These are phyloP conservation scores for Penicillium sclerotiorum DNA, from an alignment of 2,329 filamentous ascomycete genomes.

Conservation along the genomic window DNA sequence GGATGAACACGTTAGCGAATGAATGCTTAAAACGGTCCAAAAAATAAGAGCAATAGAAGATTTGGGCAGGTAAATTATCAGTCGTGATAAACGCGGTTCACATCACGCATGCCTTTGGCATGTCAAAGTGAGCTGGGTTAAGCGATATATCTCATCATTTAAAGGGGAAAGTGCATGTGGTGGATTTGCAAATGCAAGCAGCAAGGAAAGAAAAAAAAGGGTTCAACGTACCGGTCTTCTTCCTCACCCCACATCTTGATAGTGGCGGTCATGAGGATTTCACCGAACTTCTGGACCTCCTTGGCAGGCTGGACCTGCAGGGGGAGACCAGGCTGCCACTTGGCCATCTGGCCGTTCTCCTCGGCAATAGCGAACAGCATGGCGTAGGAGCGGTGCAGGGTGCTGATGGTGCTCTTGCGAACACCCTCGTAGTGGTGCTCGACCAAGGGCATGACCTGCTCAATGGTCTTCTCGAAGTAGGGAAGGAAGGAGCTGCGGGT, in stretches of 20 bases:
- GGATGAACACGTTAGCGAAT: conserved; percentile 46
- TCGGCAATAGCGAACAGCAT: conserved; percentile 88
- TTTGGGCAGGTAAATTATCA: conserved; percentile 43
- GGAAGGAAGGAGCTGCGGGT: conserved; percentile 78
- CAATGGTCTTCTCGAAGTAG: conserved; percentile 86
- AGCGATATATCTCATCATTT: conserved; percentile 85
- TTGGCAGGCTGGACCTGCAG: conserved; percentile 75
- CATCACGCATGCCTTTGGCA: conserved; percentile 80
- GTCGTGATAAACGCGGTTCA: conserved; percentile 68
- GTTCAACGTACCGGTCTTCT: conserved; percentile 78
- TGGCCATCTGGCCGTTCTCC: conserved; percentile 71
- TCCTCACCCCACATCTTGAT: conserved; percentile 87
- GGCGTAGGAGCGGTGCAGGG: conserved; percentile 89
- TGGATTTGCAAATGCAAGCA: conserved; percentile 10
- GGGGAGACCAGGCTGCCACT: conserved; percentile 88
- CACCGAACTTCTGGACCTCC: conserved; percentile 81
- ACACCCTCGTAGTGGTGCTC: conserved; percentile 93
- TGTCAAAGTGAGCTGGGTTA: conserved; percentile 99
- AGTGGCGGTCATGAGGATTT: conserved; percentile 82
- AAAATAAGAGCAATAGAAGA: conserved; percentile 20
- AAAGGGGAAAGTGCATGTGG: conserved; percentile 21
- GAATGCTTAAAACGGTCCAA: conserved; percentile 17
- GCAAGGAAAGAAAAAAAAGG: conserved; percentile 21
- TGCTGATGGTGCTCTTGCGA: conserved; percentile 87
- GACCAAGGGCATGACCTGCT: conserved; percentile 75